A percentile compares a stretch with the other conserved stretches of the same genome.
Evolutionary conservation across 495 filamentous ascomycete species (phyloP).

Genomic region (Penicillium paxilli): DNA sequence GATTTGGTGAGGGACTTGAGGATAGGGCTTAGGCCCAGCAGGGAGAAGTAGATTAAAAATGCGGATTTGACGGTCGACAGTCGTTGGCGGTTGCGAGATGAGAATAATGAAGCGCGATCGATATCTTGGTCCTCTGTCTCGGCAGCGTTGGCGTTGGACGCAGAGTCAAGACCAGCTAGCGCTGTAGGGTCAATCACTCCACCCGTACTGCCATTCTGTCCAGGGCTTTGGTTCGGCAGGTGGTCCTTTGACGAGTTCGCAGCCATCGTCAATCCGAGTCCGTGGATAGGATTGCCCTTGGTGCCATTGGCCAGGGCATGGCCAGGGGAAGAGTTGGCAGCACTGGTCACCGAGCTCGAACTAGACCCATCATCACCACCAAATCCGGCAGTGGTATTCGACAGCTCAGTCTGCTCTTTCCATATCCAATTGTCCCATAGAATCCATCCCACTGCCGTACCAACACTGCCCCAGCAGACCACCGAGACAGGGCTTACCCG

Average conservation of each 20-base stretch:
- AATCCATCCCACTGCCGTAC: slow-evolving; percentile 85
- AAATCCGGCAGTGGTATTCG: slow-evolving; percentile 31
- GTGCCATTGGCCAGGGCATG: slow-evolving; percentile 22
- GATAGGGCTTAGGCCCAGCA: slow-evolving; percentile 90
- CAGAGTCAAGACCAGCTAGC: slow-evolving; percentile 10
- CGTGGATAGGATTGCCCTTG: slow-evolving; percentile 39
- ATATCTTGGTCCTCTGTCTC: slow-evolving; percentile 15
- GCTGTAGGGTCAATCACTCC: slow-evolving; percentile 1
- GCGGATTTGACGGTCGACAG: slow-evolving; percentile 84
- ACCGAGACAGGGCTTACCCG: slow-evolving; percentile 83
- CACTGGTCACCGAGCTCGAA: slow-evolving; percentile 46
- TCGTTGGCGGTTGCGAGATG: slow-evolving; percentile 64
- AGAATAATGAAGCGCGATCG: slow-evolving; percentile 41
- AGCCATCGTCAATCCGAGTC: slow-evolving; percentile 49
- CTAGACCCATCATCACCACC: slow-evolving; percentile 48
- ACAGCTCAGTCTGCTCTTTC: slow-evolving; percentile 53
- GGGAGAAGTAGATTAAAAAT: slow-evolving; percentile 85
- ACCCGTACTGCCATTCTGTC: slow-evolving; percentile 10
- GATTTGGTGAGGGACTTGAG: slow-evolving; percentile 91
- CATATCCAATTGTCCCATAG: slow-evolving; percentile 88
- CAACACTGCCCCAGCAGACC: slow-evolving; percentile 77
- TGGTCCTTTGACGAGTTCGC: slow-evolving; percentile 28
- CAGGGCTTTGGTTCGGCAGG: slow-evolving; percentile 21
- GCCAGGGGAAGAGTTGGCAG: slow-evolving; percentile 28
- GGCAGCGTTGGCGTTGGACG: slow-evolving; percentile 5